Evolutionary conservation across 371 early-diverging fungal species (phyloP).

Genomic region (Zancudomyces culisetae): DNA sequence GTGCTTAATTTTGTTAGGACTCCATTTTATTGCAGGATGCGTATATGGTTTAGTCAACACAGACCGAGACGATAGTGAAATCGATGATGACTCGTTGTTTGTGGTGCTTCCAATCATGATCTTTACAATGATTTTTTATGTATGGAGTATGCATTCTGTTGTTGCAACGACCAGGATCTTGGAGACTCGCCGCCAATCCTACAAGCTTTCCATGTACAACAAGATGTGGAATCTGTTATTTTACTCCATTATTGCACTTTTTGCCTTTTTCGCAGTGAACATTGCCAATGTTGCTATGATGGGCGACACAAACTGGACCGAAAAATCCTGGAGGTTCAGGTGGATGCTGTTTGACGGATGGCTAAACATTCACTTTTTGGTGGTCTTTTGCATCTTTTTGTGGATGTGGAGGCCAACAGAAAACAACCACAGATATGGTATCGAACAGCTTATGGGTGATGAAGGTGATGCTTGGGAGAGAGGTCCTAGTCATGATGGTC

Average conservation of each 20-base stretch:
- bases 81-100: slow-evolving; percentile 46
- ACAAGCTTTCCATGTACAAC: slow-evolving; percentile 78
- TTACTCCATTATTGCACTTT: slow-evolving; percentile 48
- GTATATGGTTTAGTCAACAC: slow-evolving; percentile 68
- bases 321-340: slow-evolving; percentile 59
- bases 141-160: slow-evolving; percentile 57
- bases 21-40: slow-evolving; percentile 77
- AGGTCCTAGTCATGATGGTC: slow-evolving; percentile 9
- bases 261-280: slow-evolving; percentile 62
- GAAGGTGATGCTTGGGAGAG: slow-evolving; percentile 22
- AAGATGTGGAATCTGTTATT: slow-evolving; percentile 60
- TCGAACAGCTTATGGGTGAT: slow-evolving; percentile 27
- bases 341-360: slow-evolving; percentile 89
- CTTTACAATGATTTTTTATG: slow-evolving; percentile 80
- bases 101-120: slow-evolving; percentile 72
- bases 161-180: slow-evolving; percentile 41
- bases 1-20: slow-evolving; percentile 48
- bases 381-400: slow-evolving; percentile 54
- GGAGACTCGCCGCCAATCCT: slow-evolving; percentile 58
- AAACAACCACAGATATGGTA: slow-evolving; percentile 70
- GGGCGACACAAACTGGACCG: slow-evolving; percentile 44
- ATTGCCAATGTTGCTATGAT: slow-evolving; percentile 44
- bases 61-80: slow-evolving; percentile 50
- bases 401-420: slow-evolving; percentile 83
- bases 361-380: slow-evolving; percentile 59